Conservation (phyloP, 2,329 filamentous ascomycete species). For the Pseudogymnoascus sp. region DNA sequence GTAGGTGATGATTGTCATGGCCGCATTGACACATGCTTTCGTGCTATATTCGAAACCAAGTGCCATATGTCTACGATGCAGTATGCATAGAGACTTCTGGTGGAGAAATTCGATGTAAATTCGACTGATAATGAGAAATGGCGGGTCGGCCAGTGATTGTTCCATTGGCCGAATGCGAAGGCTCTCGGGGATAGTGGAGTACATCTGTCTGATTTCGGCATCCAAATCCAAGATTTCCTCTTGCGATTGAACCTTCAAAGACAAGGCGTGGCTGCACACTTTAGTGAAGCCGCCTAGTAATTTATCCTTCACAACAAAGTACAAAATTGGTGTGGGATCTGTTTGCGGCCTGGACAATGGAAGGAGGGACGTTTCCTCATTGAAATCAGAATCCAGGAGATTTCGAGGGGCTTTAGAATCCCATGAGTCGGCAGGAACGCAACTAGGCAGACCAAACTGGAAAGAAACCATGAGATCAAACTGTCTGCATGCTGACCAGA, state of each 20-base stretch:
- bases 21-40: slow-evolving; percentile 21
- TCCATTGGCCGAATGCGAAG: slow-evolving; percentile 21
- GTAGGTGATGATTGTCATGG: slow-evolving; percentile 20
- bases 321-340: slow-evolving; percentile 26
- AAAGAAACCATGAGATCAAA: slow-evolving; percentile 28
- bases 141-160: slow-evolving; percentile 21
- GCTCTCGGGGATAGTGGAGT: slow-evolving; percentile 18
- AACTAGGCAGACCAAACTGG: slow-evolving; percentile 28
- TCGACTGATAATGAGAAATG: slow-evolving; percentile 25
- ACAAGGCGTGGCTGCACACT: slow-evolving; percentile 28
- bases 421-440: slow-evolving; percentile 22
- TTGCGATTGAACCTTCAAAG: slow-evolving; percentile 24
- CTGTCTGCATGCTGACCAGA: slow-evolving; percentile 26
- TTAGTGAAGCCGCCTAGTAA: slow-evolving; percentile 27
- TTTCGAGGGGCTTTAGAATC: slow-evolving; percentile 26
- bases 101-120: slow-evolving; percentile 25
- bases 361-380: slow-evolving; percentile 22
- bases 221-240: slow-evolving; percentile 21
- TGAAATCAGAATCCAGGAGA: slow-evolving; percentile 27
- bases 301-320: slow-evolving; percentile 31
- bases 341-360: slow-evolving; percentile 23
- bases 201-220: slow-evolving; percentile 22
- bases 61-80: slow-evolving; percentile 28
- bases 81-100: slow-evolving; percentile 26
- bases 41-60: slow-evolving; percentile 20